Base-by-base conservation (phyloP, 2,329 filamentous ascomycete genomes). In the Trichoderma gracile region DNA sequence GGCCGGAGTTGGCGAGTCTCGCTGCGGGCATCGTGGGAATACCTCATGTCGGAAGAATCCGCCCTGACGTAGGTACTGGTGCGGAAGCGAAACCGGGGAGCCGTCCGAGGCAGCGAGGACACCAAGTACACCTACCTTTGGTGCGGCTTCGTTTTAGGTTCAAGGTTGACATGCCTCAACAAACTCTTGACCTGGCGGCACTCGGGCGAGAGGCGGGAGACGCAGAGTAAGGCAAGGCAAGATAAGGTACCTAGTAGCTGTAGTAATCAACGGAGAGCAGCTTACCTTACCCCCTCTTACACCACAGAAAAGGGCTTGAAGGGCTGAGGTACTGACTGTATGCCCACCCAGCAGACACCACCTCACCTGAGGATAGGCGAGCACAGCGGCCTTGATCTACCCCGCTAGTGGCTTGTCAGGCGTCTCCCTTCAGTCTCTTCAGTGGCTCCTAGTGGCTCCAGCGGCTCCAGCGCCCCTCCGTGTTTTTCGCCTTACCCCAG, bases 401-500 rank as follows among this genome's bases (percentile, higher is more conserved):
- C 60, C 60, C 60, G 60, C 60, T 63, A 55, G 55, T 56, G 60
- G 60, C 52, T 43, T 63, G 52, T 40, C 60, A 63, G 52, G 45
- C 45, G 21, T 55, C 60, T 46, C 60, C 40, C 40, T 62, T 9
- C 7, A 30, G 30, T 6, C 30, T 9, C 8, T 9, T 30, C 46
- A 49, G 54, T 49, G 54, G 58, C 49, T 19, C 43, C 49, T 49
- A 56, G 50, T 56, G 47, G 52, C 33, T 38, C 33, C 33, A 38
- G 56, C 52, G 52, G 53, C 58, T 63, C 43, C 47, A 27, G 42
- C 50, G 19, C 43, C 30, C 38, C 60, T 21, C 27, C 52, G 56
- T 63, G 38, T 63, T 63, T 38, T 49, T 25, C 60, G 60, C 60
- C 52, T 63, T 55, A 55, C 60, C 60, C 60, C 60, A 63, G 60